Conservation (phyloP, 306 rosid species). For the barrel medic (Medicago truncatula) region DNA sequence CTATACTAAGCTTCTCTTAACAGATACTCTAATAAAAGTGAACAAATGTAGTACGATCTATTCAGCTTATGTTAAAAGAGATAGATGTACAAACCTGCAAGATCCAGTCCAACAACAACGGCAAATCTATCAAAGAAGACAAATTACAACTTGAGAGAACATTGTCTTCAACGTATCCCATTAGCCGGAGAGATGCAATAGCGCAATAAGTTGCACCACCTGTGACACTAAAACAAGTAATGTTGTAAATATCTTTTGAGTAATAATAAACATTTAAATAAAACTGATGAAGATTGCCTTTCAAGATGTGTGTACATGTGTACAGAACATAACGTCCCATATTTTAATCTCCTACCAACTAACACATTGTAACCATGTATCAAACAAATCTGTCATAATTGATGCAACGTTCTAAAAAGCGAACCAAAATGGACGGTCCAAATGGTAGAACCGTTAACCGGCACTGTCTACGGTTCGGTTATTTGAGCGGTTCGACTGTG, state of each 20-base stretch:
- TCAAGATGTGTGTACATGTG: neutral
- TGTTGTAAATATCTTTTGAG: slow-evolving; percentile 52
- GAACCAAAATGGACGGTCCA: neutral
- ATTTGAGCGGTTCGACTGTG: neutral
- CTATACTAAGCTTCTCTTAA: no score
- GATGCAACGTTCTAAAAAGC: neutral
- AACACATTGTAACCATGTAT: slow-evolving; percentile 9
- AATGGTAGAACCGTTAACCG: neutral
- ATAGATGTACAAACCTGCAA: slow-evolving; percentile 65
- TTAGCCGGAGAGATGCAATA: slow-evolving; percentile 80
- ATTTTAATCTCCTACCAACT: slow-evolving; percentile 20
- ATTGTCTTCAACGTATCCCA: slow-evolving; percentile 87
- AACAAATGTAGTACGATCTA: slow-evolving; percentile 15
- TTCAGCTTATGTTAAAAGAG: slow-evolving; percentile 9
- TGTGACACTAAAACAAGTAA: slow-evolving; percentile 66
- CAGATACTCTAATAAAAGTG: no score
- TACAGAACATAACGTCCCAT: neutral
- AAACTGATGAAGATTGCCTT: slow-evolving; percentile 16
- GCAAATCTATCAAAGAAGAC: slow-evolving; percentile 66
- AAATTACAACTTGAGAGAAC: slow-evolving; percentile 54
- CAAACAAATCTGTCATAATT: slow-evolving; percentile 30
- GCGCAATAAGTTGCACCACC: slow-evolving; percentile 96
- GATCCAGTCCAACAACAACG: slow-evolving; percentile 83
- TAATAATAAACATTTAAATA: slow-evolving; percentile 34
- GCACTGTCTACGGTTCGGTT: neutral